These are phyloP conservation scores for Lactarius pseudohatsudake DNA, from an alignment of 768 basidiomycete species.

Conservation along the genomic window DNA sequence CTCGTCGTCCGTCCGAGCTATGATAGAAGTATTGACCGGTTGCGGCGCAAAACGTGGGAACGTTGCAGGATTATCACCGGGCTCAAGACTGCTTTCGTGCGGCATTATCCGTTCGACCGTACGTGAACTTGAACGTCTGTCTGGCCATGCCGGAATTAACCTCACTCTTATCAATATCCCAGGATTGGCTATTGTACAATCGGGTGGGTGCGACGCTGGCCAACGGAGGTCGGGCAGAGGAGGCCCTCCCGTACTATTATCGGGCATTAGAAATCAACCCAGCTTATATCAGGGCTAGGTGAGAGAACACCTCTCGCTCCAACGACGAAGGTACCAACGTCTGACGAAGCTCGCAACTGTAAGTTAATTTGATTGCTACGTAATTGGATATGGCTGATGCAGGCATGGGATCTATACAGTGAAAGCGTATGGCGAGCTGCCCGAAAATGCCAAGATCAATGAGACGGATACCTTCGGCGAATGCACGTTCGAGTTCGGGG, in stretches of 20 bases:
- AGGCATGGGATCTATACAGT: slow-evolving; percentile 44
- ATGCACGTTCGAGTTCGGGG: slow-evolving; percentile 87
- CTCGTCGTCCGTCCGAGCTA: neutral
- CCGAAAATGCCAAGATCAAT: slow-evolving; percentile 95
- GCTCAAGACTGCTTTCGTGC: slow-evolving; percentile 93
- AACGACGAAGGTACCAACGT: neutral
- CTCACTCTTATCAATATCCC: slow-evolving; percentile 3
- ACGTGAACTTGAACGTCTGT: slow-evolving; percentile 34
- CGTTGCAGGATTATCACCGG: slow-evolving; percentile 77
- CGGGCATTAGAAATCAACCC: slow-evolving; percentile 86
- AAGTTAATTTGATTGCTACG: slow-evolving; percentile 33
- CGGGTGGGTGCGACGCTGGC: slow-evolving; percentile 94
- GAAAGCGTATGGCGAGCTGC: slow-evolving; percentile 97
- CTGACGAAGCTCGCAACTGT: slow-evolving; percentile 85
- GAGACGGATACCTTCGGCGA: slow-evolving; percentile 79
- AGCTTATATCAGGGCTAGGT: slow-evolving; percentile 87
- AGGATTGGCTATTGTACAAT: slow-evolving; percentile 94
- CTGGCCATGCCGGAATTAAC: neutral
- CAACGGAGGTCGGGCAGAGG: slow-evolving; percentile 75
- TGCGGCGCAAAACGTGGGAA: neutral
- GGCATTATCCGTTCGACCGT: slow-evolving; percentile 89
- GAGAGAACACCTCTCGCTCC: slow-evolving; percentile 24
- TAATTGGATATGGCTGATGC: slow-evolving; percentile 7
- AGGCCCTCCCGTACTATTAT: slow-evolving; percentile 87
- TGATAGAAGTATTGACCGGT: neutral